Base-by-base conservation (phyloP, 1,139 yeast genomes). In the Arxiozyma heterogenica region DNA sequence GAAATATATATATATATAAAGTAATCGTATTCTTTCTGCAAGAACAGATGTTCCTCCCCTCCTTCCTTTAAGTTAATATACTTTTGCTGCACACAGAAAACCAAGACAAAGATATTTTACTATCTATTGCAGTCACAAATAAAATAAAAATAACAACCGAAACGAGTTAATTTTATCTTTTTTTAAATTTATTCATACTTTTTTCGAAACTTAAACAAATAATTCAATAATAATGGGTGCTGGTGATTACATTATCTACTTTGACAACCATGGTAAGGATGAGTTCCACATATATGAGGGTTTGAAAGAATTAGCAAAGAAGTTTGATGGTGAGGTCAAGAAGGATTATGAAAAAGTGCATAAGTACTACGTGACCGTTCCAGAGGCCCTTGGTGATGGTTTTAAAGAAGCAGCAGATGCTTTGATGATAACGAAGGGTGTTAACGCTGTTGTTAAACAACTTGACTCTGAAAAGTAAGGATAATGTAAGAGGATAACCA, bases 201-300 rank as follows among this genome's bases (percentile, higher is more conserved):
- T 11, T 11, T 20, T 21, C 44, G 22, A 48, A 34, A 30, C 17
- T 23, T 30, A 25, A 25, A 41, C 23, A 49, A 23, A 49, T 21
- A 49, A 21, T 42, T 41, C 27, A 27, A 27, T 27, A 49, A 48
- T 17, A 23, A 49, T 49, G 51, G 46, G 47, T 21, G 23, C 30
- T 15, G 49, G 42, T 34, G 30, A 47, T 18, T 47, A 47, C 34
- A 23, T 38, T 47, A 22, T 47, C 21, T 17, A 20, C 22, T 18
- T 47, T 1, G 49, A 34, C 6, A 27, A 47, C 8, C 15, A 39
- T 17, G 43, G 23, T 22, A 23, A 47, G 15, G 17, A 23, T 12
- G 49, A 47, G 12, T 34, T 41, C 7, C n/a, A 23, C 20, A 11
- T 44, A 4, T 21, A 22, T 5, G 30, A 44, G 17, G 47, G 22